These are phyloP conservation scores for Trypethelium eluteriae DNA, from an alignment of 495 filamentous ascomycete genomes.

Conservation along the genomic window DNA sequence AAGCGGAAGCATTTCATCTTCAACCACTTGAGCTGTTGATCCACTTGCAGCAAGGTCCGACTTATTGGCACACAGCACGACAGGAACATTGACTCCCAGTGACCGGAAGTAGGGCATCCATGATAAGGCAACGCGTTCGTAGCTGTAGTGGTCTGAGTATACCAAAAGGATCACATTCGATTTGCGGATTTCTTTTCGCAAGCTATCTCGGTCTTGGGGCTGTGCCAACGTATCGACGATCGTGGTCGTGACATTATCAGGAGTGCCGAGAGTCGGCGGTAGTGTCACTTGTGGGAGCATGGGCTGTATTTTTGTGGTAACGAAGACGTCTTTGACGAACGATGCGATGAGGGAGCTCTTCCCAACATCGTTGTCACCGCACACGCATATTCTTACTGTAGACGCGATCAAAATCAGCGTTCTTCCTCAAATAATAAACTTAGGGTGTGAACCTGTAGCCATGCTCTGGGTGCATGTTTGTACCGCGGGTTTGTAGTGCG, in stretches of 20 bases:
- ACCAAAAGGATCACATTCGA: slow-evolving; percentile 96
- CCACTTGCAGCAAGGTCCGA: slow-evolving; percentile 64
- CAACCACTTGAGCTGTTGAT: slow-evolving; percentile 69
- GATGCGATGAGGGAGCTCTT: slow-evolving; percentile 66
- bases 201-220: slow-evolving; percentile 78
- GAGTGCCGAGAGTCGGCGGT: slow-evolving; percentile 76
- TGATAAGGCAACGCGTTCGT: slow-evolving; percentile 92
- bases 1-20: slow-evolving; percentile 96
- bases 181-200: slow-evolving; percentile 90
- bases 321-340: slow-evolving; percentile 90
- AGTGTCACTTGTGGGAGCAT: slow-evolving; percentile 91
- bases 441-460: slow-evolving; percentile 24
- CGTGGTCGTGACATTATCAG: slow-evolving; percentile 89
- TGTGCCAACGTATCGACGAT: slow-evolving; percentile 95
- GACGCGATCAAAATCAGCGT: background rate
- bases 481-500: background rate
- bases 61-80: slow-evolving; percentile 95
- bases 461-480: slow-evolving; percentile 15
- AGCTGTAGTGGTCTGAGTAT: slow-evolving; percentile 97
- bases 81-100: slow-evolving; percentile 92
- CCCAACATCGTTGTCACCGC: slow-evolving; percentile 76
- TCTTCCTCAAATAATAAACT: too few relatives aligned
- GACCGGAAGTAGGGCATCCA: slow-evolving; percentile 98
- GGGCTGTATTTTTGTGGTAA: slow-evolving; percentile 86
- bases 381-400: slow-evolving; percentile 85